Base-by-base conservation (phyloP, 2,329 filamentous ascomycete genomes). In the Alternaria gansuensis region DNA sequence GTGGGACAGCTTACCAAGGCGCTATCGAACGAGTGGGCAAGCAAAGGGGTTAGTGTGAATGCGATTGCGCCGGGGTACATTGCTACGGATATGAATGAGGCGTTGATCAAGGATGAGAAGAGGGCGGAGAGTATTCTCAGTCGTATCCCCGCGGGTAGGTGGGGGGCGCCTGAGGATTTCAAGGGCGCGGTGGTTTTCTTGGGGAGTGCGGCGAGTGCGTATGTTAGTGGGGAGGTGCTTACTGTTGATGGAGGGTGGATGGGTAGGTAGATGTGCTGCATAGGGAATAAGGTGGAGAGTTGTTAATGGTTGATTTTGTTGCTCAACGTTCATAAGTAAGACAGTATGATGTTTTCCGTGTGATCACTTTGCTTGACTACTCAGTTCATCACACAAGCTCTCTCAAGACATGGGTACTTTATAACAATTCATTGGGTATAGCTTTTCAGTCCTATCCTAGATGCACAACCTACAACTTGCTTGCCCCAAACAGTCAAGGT, bases 221-320 rank as follows among this genome's bases (percentile, higher is more conserved):
- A 96, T 80, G 89, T 96, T 36, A 92, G 85, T 66, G 93, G 93
- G 0, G 91, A 96, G 78, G 82, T 92, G 5, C 74, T 97, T 67
- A 89, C 90, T 26, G 91, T 97, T 45, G 93, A 97, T 78, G 93
- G 93, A 7, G 93, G 93, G 10, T 97, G 92, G 92, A 96, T 96
- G 92, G 92, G 91, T 1, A 83, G 92, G 82, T 96, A 82, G 59
- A 49, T 31, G 17, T 17, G 17, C 17, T 17, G 17, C 17, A 17
- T 17, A 17, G 17, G 17, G 17, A 13, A 31, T 10, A 7, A 5
- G 9, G 5, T 26, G 31, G 28, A n/a, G 11, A 36, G 31, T 7
- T 33, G 10, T 48, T 24, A 31, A 36, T 11, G 11, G 10, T n/a
- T 34, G 2, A 24, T 36, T 48, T 13, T 36, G 17, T 48, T 17